Conservation (phyloP, 495 filamentous ascomycete genomes). For the Sordaria brevicollis region DNA sequence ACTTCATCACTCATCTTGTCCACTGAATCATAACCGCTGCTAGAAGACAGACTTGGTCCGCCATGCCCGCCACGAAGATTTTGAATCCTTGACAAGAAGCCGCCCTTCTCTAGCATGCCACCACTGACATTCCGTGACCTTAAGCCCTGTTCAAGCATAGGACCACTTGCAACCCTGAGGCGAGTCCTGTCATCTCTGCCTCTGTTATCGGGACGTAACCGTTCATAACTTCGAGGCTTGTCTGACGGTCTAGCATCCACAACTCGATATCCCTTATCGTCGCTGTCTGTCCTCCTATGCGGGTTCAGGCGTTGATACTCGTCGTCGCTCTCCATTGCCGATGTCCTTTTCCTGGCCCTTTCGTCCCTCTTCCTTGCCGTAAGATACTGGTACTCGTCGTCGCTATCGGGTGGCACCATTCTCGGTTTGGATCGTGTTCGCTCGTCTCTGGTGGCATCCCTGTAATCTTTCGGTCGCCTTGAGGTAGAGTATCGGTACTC, state of each 20-base stretch:
- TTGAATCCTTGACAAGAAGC: not conserved
- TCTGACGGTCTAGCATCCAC: not conserved
- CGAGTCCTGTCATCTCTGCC: not conserved
- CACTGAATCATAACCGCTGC: not conserved
- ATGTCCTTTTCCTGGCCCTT: not conserved
- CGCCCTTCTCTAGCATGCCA: not conserved
- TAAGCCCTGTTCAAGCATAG: not conserved
- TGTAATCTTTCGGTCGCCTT: not conserved
- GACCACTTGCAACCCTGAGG: not conserved
- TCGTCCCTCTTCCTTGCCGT: not conserved
- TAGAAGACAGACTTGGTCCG: not conserved
- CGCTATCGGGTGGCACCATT: slow-evolving; percentile 13
- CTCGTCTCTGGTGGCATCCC: not conserved
- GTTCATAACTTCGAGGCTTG: not conserved
- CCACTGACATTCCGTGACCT: not conserved
- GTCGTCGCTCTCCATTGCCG: slow-evolving; percentile 11
- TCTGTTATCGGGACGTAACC: not conserved
- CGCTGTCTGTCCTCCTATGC: not conserved
- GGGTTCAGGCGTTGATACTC: slow-evolving; percentile 11
- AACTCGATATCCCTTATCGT: not conserved
- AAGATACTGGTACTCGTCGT: slow-evolving; percentile 16
- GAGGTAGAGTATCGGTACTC: slow-evolving; percentile 12
- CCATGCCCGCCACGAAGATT: not conserved
- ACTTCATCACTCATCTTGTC: not conserved
- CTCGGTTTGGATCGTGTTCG: slow-evolving; percentile 6